Evolutionary conservation across 768 basidiomycete species (phyloP), one percentile per base, ranked within the genome.

Genomic region (Boletus eberwhitei): DNA sequence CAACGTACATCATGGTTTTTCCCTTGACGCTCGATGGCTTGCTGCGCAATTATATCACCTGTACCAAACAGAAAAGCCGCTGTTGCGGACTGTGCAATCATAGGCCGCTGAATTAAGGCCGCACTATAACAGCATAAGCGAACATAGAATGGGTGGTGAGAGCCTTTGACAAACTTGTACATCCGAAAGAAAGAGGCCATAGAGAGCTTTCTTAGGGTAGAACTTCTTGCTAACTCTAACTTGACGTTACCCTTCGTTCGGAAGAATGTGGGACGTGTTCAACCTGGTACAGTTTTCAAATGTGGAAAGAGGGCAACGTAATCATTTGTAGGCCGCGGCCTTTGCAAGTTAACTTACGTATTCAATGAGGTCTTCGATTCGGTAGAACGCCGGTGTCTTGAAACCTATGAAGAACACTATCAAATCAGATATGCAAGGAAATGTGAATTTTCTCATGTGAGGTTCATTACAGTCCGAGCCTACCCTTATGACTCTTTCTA

Each of bases 21-120:
- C 7, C 91, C 90, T 59, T 75, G 81, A 63, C 75, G 76, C 65
- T 95, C 94, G 19, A 95, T 80, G 1, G 74, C 80, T 70, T 96
- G 94, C 71, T 97, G 93, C 0, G 93, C 93, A 40, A 95, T 79
- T 1, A 93, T 62, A 65, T 93, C 91, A 21, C 88, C 90, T 7
- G 79, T 75, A 41, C 87, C 85, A 58, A 91, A 92, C 9, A 92
- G 73, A 48, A 86, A 61, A 1, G 79, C 81, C 0, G 86, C 86
- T 1, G 87, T 87, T 0, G 72, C 70, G 53, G 84, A 87, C 59
- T 88, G 86, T 2, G 83, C 72, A 17, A 82, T 50, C 73, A 87
- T 74, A 0, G 88, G 88, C 13, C 81, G 76, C 12, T 84, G 79
- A 48, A 86, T 70, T 21, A 90, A 77, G 19, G 79, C 72, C 1